Evolutionary conservation across 2,329 filamentous ascomycete genomes (phyloP), one percentile per base, ranked within the genome.

Genomic region (Penicillium occitanis): DNA sequence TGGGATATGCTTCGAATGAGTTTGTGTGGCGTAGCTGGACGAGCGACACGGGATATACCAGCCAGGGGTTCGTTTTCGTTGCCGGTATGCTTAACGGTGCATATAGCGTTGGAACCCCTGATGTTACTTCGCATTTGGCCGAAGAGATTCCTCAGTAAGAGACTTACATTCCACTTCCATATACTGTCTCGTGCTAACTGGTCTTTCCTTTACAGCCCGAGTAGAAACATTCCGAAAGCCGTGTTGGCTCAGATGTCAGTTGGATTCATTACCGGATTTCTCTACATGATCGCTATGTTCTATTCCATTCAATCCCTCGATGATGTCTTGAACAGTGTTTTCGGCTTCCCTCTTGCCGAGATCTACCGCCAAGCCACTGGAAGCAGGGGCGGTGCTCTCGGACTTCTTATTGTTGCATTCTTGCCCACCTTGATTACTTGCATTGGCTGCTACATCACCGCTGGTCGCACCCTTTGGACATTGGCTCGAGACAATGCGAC

Each of bases 71-170:
- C n/a, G 87, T 87, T 1, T 90, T 90, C 68, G 77, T 89, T 30
- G 79, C 85, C 0, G 88, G 88, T 19, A 88, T 90, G 74, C 80
- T 90, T 28, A 91, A 91, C 70, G 89, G 88, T 11, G 89, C 89
- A 2, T 91, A 87, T 73, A 85, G 86, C 53, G 85, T 91, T 11
- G 90, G 88, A 6, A 86, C 86, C 1, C 86, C 88, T 0, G 89
- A 91, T 72, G 86, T 87, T 58, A 85, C 87, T 0, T 86, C 85
- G 1, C 89, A 90, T 72, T 74, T 90, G 48, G 85, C 87, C 0
- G 88, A 91, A 73, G 88, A 90, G 73, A 88, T 90, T 48, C 87
- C 79, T 11, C 73, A 74, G 74, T 77, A 68, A 67, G 70, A 14
- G 6, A 40, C 35, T 53, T n/a, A 42, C 19, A 33, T 53, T 50